Evolutionary conservation across 2,329 filamentous ascomycete species (phyloP), one percentile per base, ranked within the genome.

Genomic region (Ophiostoma tasmaniense): DNA sequence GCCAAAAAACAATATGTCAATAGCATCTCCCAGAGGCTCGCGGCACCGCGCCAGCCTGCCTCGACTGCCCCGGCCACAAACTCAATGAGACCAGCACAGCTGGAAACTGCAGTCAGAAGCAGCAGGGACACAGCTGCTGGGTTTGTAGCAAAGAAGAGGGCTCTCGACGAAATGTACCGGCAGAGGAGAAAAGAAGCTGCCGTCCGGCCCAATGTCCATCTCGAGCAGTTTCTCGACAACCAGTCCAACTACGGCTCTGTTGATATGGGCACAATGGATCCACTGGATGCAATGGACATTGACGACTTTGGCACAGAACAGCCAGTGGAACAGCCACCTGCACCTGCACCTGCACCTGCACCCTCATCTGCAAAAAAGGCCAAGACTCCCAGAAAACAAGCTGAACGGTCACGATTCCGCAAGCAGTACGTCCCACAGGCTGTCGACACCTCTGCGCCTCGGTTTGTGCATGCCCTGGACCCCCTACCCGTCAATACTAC

Each of bases 81-180:
- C 3, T 33, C 33, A 42, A 70, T 70, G 64, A 68, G 59, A 67
- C 84, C 84, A 25, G 87, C 86, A 5, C 85, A 87, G 71, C 77
- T 89, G 11, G 87, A 89, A 73, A 80, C 78, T 37, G 78, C 80
- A 10, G 79, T 81, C 11, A 14, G 35, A 70, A 74, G 1, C 76
- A 76, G 55, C 74, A 75, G 13, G 64, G 61, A 4, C 75, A 73
- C 8, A 74, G 77, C 62, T 77, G 76, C 62, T 77, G 76, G 11
- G 1, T 87, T 89, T 71, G 77, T 80, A 66, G 77, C 78, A 3
- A 81, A 79, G 30, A 89, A 89, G 74, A 83, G 78, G 71, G 76
- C 79, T 11, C 77, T 89, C 7, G 87, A 89, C 75, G 80, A 78
- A 30, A 73, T 88, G 30, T 89, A 84, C 74, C 80, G 80, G 66